phyloP scores from a whole-genome alignment of 805 yeast genomes.

The Candida awuae region DNA sequence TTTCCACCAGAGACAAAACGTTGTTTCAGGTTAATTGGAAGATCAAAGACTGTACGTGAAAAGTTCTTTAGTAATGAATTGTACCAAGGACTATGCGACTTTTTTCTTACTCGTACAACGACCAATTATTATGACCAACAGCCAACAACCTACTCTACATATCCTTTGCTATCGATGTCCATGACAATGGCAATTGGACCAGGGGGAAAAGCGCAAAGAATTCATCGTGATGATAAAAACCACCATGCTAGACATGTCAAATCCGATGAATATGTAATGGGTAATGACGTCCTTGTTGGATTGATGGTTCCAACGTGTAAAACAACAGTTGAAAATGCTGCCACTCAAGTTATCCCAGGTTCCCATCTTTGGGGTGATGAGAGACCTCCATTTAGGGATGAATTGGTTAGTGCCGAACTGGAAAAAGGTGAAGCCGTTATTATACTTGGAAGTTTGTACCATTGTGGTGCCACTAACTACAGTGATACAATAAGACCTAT shows the following conservation, averaged over 20 bases:
- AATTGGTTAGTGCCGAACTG: constrained; percentile 19
- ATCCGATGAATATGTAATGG: constrained; percentile 10
- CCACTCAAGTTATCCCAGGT: constrained; percentile 27
- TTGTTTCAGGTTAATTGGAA: constrained; percentile 15
- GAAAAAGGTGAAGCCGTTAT: constrained; percentile 24
- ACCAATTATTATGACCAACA: constrained; percentile 13
- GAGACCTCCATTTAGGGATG: constrained; percentile 21
- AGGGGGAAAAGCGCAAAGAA: constrained; percentile 16
- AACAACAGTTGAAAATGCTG: constrained; percentile 25
- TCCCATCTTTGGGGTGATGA: constrained; percentile 28
- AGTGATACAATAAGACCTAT: constrained; percentile 20
- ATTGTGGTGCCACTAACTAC: constrained; percentile 23
- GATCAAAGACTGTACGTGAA: constrained; percentile 15
- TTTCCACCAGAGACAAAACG: constrained; percentile 21
- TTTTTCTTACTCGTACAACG: constrained; percentile 10
- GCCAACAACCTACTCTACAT: constrained; percentile 12
- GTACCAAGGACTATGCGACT: constrained; percentile 11
- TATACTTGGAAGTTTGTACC: constrained; percentile 22
- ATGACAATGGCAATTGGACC: constrained; percentile 20
- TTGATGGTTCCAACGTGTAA: constrained; percentile 15
- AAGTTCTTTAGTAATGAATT: constrained; percentile 12
- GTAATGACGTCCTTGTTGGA: constrained; percentile 17
- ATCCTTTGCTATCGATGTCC: constrained; percentile 14
- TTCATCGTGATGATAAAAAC: constrained; percentile 19
- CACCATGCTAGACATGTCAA: constrained; percentile 18